Conservation (phyloP, 345 rosid genomes). For the Anacardium occidentale region DNA sequence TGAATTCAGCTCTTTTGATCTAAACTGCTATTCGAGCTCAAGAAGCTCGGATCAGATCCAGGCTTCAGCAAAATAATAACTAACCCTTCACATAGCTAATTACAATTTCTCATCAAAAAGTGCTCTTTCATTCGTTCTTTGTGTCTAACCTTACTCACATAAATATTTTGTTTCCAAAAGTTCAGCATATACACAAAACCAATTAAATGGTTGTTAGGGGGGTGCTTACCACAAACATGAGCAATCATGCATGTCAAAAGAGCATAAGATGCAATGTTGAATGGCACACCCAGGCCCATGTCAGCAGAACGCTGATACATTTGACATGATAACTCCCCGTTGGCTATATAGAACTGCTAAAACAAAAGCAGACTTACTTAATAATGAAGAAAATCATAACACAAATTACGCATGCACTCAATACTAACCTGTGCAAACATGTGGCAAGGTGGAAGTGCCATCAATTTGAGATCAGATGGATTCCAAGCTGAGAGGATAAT, state of each 20-base stretch:
- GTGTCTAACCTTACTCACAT: too few relatives aligned
- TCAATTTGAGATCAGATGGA: slow-evolving; percentile 84
- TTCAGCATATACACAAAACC: background rate
- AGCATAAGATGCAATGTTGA: slow-evolving; percentile 93
- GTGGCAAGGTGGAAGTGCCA: slow-evolving; percentile 99
- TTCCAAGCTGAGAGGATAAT: slow-evolving; percentile 96
- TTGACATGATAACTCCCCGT: slow-evolving; percentile 92
- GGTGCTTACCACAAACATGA: slow-evolving; percentile 78
- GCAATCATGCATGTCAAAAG: slow-evolving; percentile 90
- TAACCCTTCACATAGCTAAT: too few relatives aligned
- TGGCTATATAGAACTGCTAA: slow-evolving; percentile 78
- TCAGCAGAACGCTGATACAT: slow-evolving; percentile 98
- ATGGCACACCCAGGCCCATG: slow-evolving; percentile 96
- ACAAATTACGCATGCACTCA: background rate
- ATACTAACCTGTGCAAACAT: slow-evolving; percentile 86
- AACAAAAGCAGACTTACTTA: slow-evolving; percentile 1
- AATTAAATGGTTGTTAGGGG: background rate
- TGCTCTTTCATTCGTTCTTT: too few relatives aligned
- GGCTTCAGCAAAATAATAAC: too few relatives aligned
- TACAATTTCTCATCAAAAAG: too few relatives aligned
- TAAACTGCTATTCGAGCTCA: background rate
- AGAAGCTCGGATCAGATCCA: too few relatives aligned
- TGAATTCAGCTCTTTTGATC: background rate
- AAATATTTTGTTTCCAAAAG: slow-evolving; percentile 1
- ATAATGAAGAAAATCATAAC: background rate